These are phyloP conservation scores for Pezicula neosporulosa DNA, from an alignment of 2,329 filamentous ascomycete genomes.

Conservation along the genomic window DNA sequence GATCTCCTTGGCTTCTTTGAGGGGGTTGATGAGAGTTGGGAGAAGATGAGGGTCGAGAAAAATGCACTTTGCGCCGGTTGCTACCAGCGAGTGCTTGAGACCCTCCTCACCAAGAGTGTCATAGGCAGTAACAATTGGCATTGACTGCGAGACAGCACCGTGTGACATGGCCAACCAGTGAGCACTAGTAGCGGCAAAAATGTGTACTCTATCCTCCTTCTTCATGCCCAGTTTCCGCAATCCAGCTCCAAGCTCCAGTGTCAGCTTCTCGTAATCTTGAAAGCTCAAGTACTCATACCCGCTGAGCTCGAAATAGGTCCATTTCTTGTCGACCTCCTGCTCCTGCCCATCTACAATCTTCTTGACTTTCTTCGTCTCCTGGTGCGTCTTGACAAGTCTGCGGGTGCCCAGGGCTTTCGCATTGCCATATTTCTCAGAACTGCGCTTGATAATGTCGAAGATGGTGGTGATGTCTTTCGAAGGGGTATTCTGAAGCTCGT, in stretches of 20 bases:
- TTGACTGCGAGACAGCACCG: conserved; percentile 75
- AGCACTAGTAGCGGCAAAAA: conserved; percentile 71
- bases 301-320: conserved; percentile 84
- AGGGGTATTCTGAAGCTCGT: conserved; percentile 52
- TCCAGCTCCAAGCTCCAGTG: conserved; percentile 64
- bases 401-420: conserved; percentile 66
- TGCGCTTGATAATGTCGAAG: conserved; percentile 70
- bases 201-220: conserved; percentile 68
- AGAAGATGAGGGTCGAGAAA: conserved; percentile 82
- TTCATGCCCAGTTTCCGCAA: conserved; percentile 69
- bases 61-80: conserved; percentile 78
- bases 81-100: conserved; percentile 78
- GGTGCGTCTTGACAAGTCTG: conserved; percentile 71
- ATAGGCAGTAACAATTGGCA: conserved; percentile 91
- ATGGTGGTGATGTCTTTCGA: conserved; percentile 62
- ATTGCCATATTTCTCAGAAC: conserved; percentile 63
- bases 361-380: conserved; percentile 86
- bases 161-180: conserved; percentile 82
- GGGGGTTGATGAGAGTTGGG: conserved; percentile 51
- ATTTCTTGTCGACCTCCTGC: conserved; percentile 79
- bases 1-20: conserved; percentile 54
- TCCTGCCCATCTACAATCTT: conserved; percentile 81
- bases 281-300: conserved; percentile 75
- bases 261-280: conserved; percentile 71
- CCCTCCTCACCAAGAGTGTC: conserved; percentile 86